phyloP scores from a whole-genome alignment of 1,139 yeast species.

The Diutina ranongensis region DNA sequence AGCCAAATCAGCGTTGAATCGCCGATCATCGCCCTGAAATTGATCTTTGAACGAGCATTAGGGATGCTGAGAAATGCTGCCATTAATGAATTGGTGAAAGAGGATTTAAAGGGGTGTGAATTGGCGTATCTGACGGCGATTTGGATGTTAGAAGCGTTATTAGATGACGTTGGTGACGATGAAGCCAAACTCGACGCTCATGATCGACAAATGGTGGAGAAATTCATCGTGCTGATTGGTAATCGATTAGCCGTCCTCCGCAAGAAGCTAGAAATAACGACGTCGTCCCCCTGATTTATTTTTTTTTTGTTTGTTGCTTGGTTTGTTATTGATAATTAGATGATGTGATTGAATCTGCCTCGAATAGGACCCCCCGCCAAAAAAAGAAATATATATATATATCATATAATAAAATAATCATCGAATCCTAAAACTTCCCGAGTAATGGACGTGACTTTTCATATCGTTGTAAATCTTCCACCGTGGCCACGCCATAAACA shows the following conservation, averaged over 20 bases:
- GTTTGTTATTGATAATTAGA: too few species aligned
- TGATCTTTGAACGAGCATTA: slow-evolving; percentile 84
- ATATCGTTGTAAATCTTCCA: slow-evolving; percentile 45
- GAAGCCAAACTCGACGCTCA: slow-evolving; percentile 46
- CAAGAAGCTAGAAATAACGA: slow-evolving; percentile 20
- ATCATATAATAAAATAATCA: too few species aligned
- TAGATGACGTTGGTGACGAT: slow-evolving; percentile 39
- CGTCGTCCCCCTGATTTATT: too few species aligned
- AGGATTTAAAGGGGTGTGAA: slow-evolving; percentile 72
- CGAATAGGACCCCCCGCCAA: too few species aligned
- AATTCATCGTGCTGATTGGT: slow-evolving; percentile 65
- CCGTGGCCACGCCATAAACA: slow-evolving; percentile 55
- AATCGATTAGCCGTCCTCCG: slow-evolving; percentile 52
- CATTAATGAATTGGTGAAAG: slow-evolving; percentile 68
- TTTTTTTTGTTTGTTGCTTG: too few species aligned
- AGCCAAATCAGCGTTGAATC: not conserved
- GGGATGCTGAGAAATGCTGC: slow-evolving; percentile 92
- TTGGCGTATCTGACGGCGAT: slow-evolving; percentile 81
- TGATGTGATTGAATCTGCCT: too few species aligned
- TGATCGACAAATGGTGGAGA: slow-evolving; percentile 65
- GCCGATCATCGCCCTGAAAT: slow-evolving; percentile 58
- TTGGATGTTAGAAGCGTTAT: slow-evolving; percentile 87
- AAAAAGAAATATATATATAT: too few species aligned
- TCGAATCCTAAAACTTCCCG: not conserved
- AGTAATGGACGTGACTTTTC: slow-evolving; percentile 42